Evolutionary conservation across 495 filamentous ascomycete species (phyloP).

Genomic region (Hypoxylon subgilvum): DNA sequence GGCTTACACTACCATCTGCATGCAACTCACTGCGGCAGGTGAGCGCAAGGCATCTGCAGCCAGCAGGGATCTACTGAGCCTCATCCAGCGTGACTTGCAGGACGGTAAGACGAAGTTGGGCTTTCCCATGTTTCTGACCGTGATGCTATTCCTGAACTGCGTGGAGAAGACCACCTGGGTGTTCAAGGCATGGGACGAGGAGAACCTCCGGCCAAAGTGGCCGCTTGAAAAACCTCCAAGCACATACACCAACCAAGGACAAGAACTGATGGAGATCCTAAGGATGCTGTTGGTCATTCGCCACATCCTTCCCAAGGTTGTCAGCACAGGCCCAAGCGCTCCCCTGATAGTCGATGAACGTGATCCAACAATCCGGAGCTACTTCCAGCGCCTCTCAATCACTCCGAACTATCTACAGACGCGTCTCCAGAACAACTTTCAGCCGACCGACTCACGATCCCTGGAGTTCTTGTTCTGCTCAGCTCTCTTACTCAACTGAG

Average conservation of each 20-base stretch:
- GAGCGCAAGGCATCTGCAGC: conserved; percentile 73
- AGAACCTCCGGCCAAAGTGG: conserved; percentile 64
- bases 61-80: conserved; percentile 72
- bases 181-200: conserved; percentile 74
- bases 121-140: conserved; percentile 77
- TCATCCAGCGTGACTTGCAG: conserved; percentile 77
- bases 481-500: conserved; percentile 57
- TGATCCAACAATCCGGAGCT: conserved; percentile 59
- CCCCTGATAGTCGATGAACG: conserved; percentile 61
- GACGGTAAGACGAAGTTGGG: conserved; percentile 69
- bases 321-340: conserved; percentile 57
- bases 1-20: conserved; percentile 59
- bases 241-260: conserved; percentile 71
- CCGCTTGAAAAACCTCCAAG: conserved; percentile 72
- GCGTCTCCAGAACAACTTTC: conserved; percentile 59
- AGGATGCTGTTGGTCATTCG: conserved; percentile 78
- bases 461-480: conserved; percentile 71
- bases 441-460: conserved; percentile 68
- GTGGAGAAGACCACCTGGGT: conserved; percentile 85
- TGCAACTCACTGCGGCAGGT: conserved; percentile 74
- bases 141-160: conserved; percentile 76
- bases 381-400: conserved; percentile 66
- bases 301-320: conserved; percentile 68
- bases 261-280: conserved; percentile 72
- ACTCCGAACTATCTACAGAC: conserved; percentile 51